Base-by-base conservation (phyloP, 495 filamentous ascomycete species). In the Trichodelitschia bisporula region DNA sequence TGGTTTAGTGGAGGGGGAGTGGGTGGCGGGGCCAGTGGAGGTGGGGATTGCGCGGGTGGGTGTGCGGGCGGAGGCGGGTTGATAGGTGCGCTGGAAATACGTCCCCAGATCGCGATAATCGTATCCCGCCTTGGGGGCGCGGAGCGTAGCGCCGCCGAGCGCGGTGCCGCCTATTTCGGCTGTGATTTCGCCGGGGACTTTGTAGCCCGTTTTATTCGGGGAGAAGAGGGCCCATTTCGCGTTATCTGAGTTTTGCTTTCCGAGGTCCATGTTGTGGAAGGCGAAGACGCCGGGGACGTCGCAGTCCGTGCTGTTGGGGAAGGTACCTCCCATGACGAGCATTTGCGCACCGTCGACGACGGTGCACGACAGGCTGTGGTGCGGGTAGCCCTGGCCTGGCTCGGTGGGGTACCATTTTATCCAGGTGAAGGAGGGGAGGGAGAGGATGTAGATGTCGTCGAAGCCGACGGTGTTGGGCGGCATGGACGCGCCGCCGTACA, bases 401-500 rank as follows among this genome's bases (percentile, higher is more conserved):
- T 43, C 35, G 17, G 41, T 38, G 4, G 52, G 50, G 33, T 46
- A 61, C 30, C 53, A 46, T 30, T 57, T 57, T 28, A 62, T 56
- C 65, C 66, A 70, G 15, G 46, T 51, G 38, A 69, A 50, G 0
- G 47, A 48, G 9, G 66, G 66, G 3, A 70, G 42, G 29, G 54
- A 51, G 12, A 70, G 51, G 26, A 67, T 59, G 34, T 62, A 68
- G 11, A 64, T 50, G 44, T 70, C 64, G 36, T 65, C 62, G 36
- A 51, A 64, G 6, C 56, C 61, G 14, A 47, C 40, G 4, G 40
- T 40, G 29, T 58, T 47, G 3, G 40, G 40, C 3, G 47, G 40
- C 24, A 56, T 48, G 18, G 52, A 51, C 17, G 48, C 47, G 6
- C 62, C 62, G 27, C 60, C 62, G 40, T 59, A 62, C 8, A 64